Conservation (phyloP, 371 early-diverging fungal species). For the Lichtheimia ornata region DNA sequence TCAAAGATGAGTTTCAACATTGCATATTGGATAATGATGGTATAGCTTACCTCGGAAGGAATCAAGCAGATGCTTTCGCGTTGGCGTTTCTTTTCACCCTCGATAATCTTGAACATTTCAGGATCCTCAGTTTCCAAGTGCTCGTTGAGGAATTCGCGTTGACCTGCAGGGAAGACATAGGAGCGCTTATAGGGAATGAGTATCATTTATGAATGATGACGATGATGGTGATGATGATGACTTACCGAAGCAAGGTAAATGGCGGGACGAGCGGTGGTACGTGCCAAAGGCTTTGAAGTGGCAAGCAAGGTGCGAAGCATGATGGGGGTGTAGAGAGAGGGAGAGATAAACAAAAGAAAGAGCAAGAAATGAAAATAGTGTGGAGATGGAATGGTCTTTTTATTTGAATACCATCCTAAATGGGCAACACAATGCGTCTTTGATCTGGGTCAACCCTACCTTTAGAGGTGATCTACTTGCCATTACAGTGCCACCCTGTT, state of each 20-base stretch:
- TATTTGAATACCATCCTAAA: slow-evolving; percentile 25
- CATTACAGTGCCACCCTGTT: slow-evolving; percentile 16
- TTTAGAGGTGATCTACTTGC: slow-evolving; percentile 17
- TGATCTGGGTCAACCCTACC: slow-evolving; percentile 8
- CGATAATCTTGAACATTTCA: slow-evolving; percentile 93
- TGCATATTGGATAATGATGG: no score
- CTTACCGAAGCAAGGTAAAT: slow-evolving; percentile 27
- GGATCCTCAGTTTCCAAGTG: slow-evolving; percentile 82
- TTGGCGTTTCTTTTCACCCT: slow-evolving; percentile 96
- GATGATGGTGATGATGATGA: not conserved
- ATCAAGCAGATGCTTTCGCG: slow-evolving; percentile 92
- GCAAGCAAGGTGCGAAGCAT: slow-evolving; percentile 43
- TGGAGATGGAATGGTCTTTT: slow-evolving; percentile 10
- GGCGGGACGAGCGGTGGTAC: slow-evolving; percentile 23
- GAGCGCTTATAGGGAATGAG: slow-evolving; percentile 38
- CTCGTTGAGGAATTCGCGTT: slow-evolving; percentile 70
- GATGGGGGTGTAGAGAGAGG: not conserved
- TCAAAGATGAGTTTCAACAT: not conserved
- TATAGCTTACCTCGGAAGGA: slow-evolving; percentile 85
- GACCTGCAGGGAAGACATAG: slow-evolving; percentile 66
- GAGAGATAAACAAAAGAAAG: slow-evolving; percentile 10
- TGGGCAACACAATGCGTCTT: slow-evolving; percentile 24
- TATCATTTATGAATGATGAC: not conserved
- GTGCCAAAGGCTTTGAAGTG: slow-evolving; percentile 20
- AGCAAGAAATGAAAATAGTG: slow-evolving; percentile 18